phyloP scores from a whole-genome alignment of 2,329 filamentous ascomycete genomes.

The Neopestalotiopsis sp. region DNA sequence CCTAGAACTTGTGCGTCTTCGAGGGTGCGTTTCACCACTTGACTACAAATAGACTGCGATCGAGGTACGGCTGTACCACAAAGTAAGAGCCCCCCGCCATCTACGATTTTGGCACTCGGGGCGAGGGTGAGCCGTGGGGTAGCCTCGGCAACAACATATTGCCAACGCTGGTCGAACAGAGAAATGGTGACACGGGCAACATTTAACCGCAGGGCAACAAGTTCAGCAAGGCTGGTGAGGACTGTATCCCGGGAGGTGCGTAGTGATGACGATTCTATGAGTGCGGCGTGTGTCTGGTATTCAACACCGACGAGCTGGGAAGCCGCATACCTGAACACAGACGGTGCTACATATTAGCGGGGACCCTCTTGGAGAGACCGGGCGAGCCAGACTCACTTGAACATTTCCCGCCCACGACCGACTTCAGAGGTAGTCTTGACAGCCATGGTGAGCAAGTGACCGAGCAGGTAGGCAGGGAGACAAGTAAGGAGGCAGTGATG shows the following conservation, averaged over 20 bases:
- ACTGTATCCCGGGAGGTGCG: conserved; percentile 36
- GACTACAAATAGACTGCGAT: conserved; percentile 35
- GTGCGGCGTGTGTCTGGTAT: neutral
- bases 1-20: conserved; percentile 7
- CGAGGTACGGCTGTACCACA: conserved; percentile 38
- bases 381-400: neutral
- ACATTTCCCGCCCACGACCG: conserved; percentile 3
- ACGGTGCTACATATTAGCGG: too few relatives aligned
- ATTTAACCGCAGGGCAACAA: conserved; percentile 49
- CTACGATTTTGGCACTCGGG: conserved; percentile 1
- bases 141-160: conserved; percentile 59
- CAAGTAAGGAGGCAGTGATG: too few relatives aligned
- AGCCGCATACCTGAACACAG: neutral
- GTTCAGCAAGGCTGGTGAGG: conserved; percentile 56
- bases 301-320: neutral
- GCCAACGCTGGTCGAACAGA: conserved; percentile 52
- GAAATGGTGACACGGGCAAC: conserved; percentile 52
- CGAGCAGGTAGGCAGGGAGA: neutral
- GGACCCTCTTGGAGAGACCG: too few relatives aligned
- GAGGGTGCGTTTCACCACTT: conserved; percentile 27
- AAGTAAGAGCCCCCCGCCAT: conserved; percentile 28
- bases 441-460: neutral
- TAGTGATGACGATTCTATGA: neutral
- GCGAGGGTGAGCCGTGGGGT: conserved; percentile 46
- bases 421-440: neutral